Conservation (phyloP, 1,139 yeast genomes). For the Pichia sp. region DNA sequence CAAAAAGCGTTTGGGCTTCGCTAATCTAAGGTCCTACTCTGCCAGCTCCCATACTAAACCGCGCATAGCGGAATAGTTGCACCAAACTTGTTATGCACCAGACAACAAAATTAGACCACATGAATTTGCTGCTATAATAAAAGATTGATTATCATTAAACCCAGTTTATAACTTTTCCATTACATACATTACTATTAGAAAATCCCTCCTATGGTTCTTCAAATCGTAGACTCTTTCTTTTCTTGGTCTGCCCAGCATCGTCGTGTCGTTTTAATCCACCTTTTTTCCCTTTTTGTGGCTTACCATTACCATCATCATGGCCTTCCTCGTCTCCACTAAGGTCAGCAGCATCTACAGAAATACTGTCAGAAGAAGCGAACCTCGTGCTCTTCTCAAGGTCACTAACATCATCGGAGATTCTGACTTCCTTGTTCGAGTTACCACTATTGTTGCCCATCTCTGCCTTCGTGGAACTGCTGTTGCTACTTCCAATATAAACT, state of each 20-base stretch:
- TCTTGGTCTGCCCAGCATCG: conserved; percentile 6
- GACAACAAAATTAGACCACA: neutral
- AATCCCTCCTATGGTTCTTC: conserved; percentile 10
- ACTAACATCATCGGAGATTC: neutral
- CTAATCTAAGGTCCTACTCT: neutral
- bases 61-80: neutral
- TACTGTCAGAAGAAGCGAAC: conserved; percentile 1
- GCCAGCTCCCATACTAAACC: neutral
- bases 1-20: neutral
- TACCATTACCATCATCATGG: neutral
- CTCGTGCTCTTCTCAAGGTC: conserved; percentile 3
- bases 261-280: conserved; percentile 10
- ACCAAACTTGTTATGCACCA: neutral
- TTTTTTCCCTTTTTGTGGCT: neutral
- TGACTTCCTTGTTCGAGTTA: neutral
- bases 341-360: neutral
- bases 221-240: conserved; percentile 13
- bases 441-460: neutral
- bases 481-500: conserved; percentile 32
- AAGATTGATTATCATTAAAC: neutral
- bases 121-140: neutral
- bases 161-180: neutral
- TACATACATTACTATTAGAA: neutral
- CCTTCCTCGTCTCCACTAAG: neutral
- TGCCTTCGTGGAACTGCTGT: neutral